phyloP scores from a whole-genome alignment of 1,139 yeast species.

The Sugiyamaella japonica region DNA sequence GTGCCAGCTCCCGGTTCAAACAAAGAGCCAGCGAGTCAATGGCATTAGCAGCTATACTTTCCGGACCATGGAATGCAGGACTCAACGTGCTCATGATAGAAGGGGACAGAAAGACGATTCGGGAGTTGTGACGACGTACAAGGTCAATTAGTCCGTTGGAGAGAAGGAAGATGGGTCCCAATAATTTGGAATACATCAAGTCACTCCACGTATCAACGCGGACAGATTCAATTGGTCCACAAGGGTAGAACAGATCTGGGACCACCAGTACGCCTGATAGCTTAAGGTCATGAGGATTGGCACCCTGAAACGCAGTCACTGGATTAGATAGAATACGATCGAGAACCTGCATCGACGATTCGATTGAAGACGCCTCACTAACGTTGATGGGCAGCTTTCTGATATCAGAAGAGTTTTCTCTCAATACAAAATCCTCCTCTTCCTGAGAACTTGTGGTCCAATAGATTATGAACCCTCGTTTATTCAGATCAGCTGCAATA shows the following conservation, averaged over 20 bases:
- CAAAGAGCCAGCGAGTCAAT: constrained; percentile 42
- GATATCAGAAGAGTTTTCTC: constrained; percentile 55
- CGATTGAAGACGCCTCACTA: constrained; percentile 40
- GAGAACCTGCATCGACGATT: constrained; percentile 45
- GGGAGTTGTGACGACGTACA: constrained; percentile 50
- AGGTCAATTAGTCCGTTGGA: constrained; percentile 58
- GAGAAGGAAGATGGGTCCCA: constrained; percentile 53
- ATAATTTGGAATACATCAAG: constrained; percentile 48
- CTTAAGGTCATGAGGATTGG: constrained; percentile 52
- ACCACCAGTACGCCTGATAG: constrained; percentile 62
- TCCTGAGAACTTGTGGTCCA: constrained; percentile 66
- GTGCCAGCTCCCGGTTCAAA: constrained; percentile 42
- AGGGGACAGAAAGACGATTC: constrained; percentile 43
- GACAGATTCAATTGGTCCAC: constrained; percentile 68
- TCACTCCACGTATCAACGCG: constrained; percentile 55
- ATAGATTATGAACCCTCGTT: constrained; percentile 78
- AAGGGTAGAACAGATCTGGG: constrained; percentile 64
- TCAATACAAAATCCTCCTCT: constrained; percentile 59
- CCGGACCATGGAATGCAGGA: constrained; percentile 47
- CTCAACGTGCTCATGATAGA: constrained; percentile 42
- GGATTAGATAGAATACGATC: constrained; percentile 46
- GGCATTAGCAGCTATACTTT: constrained; percentile 42
- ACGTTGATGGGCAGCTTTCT: constrained; percentile 54
- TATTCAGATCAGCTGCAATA: constrained; percentile 70
- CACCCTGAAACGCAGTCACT: constrained; percentile 52